Evolutionary conservation across 805 yeast species (phyloP).

Genomic region (Brettanomyces anomalus): DNA sequence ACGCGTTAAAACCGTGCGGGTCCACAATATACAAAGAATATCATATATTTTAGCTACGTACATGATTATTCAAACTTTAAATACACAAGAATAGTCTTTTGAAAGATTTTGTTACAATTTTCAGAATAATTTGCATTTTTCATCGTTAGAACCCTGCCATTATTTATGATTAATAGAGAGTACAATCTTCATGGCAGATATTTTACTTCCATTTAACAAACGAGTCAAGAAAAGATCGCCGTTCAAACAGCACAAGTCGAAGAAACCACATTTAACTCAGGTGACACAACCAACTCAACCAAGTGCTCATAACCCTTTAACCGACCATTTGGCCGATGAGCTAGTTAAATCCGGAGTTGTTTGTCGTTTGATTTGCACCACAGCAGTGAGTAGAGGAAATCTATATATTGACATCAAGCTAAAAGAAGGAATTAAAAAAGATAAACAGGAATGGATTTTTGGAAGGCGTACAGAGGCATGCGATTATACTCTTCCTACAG

Average conservation of each 20-base stretch:
- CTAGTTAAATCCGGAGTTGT: conserved; percentile 23
- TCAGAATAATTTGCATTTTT: too few relatives aligned
- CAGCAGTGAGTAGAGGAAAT: conserved; percentile 16
- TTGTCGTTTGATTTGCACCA: conserved; percentile 28
- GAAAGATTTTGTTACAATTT: too few relatives aligned
- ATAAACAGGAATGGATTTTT: conserved; percentile 32
- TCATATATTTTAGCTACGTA: too few relatives aligned
- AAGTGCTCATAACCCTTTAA: conserved; percentile 19
- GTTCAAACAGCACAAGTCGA: neutral
- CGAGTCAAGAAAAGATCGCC: neutral
- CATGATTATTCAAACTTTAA: too few relatives aligned
- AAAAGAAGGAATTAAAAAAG: conserved; percentile 8
- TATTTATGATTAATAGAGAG: too few relatives aligned
- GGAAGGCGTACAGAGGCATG: conserved; percentile 60
- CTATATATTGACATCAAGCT: conserved; percentile 24
- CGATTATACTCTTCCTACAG: conserved; percentile 52
- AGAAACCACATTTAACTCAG: conserved; percentile 12
- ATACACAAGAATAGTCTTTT: too few relatives aligned
- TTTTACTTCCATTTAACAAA: neutral
- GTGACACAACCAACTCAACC: conserved; percentile 32
- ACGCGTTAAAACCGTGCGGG: too few relatives aligned
- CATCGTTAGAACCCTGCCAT: too few relatives aligned
- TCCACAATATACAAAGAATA: too few relatives aligned
- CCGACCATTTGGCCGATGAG: conserved; percentile 18
- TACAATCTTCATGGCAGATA: conserved; percentile 1